Conservation (phyloP, 2,329 filamentous ascomycete species). For the Diaporthe ampelina region DNA sequence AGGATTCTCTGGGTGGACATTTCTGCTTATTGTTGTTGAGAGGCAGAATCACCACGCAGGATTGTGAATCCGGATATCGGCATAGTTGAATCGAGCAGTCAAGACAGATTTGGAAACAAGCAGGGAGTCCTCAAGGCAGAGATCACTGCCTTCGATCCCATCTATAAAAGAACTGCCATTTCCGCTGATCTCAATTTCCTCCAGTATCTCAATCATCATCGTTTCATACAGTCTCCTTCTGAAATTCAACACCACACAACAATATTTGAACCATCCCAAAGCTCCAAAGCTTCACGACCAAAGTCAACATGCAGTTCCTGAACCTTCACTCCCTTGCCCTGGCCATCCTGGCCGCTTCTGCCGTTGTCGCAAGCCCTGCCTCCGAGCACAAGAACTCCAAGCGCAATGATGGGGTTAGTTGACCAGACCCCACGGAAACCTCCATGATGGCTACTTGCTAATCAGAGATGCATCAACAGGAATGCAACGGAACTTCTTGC, state of each 20-base stretch:
- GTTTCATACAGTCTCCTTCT: background rate
- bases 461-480: background rate
- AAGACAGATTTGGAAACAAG: background rate
- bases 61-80: background rate
- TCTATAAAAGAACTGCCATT: background rate
- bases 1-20: background rate
- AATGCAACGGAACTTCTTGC: conserved; percentile 15
- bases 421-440: background rate
- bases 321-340: background rate
- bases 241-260: background rate
- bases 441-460: background rate
- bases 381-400: conserved; percentile 14
- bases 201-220: background rate
- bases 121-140: background rate
- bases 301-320: conserved; percentile 1
- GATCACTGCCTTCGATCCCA: background rate
- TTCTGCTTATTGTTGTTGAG: background rate
- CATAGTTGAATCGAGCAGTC: background rate
- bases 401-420: conserved; percentile 7
- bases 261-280: too few species aligned
- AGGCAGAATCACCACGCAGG: background rate
- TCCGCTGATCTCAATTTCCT: background rate
- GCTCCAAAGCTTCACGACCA: background rate
- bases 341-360: conserved; percentile 5
- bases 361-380: conserved; percentile 6